Conservation (phyloP, 2,329 filamentous ascomycete species). For the Pyrenophora seminiperda region DNA sequence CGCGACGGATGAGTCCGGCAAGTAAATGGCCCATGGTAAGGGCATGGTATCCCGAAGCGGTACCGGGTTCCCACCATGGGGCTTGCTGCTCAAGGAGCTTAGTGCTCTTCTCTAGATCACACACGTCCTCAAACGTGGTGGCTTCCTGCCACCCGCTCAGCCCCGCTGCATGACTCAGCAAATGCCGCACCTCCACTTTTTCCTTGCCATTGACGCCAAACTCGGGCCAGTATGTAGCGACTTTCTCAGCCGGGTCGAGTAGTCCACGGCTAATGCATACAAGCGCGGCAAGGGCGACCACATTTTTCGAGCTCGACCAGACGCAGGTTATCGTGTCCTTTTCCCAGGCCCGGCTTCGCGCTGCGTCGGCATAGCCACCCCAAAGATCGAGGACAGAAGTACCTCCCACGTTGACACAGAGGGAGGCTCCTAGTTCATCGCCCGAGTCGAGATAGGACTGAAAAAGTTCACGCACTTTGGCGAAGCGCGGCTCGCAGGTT, state of each 20-base stretch:
- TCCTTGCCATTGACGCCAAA: conserved; percentile 25
- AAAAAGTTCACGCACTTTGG: conserved; percentile 11
- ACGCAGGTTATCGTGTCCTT: conserved; percentile 25
- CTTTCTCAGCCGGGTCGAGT: conserved; percentile 22
- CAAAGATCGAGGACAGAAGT: conserved; percentile 27
- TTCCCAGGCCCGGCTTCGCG: conserved; percentile 15
- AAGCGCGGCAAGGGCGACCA: conserved; percentile 19
- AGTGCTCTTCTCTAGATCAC: conserved; percentile 11
- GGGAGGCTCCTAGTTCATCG: conserved; percentile 23
- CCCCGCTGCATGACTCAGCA: conserved; percentile 22
- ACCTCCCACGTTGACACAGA: conserved; percentile 24
- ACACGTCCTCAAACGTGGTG: conserved; percentile 11
- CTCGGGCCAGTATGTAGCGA: conserved; percentile 29
- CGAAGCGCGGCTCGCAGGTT: conserved; percentile 20
- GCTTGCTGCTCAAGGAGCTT: conserved; percentile 17
- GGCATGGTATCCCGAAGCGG: conserved; percentile 21
- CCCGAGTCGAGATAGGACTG: conserved; percentile 19
- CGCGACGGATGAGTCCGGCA: conserved; percentile 12
- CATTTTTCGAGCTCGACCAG: conserved; percentile 25
- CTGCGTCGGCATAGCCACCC: conserved; percentile 21
- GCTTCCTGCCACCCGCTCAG: conserved; percentile 18
- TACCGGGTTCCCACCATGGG: conserved; percentile 27
- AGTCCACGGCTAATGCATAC: conserved; percentile 21
- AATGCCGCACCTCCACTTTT: conserved; percentile 20
- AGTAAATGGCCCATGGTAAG: conserved; percentile 25